Evolutionary conservation across 2,329 filamentous ascomycete genomes (phyloP).

Genomic region (Cordyceps tenuipes): DNA sequence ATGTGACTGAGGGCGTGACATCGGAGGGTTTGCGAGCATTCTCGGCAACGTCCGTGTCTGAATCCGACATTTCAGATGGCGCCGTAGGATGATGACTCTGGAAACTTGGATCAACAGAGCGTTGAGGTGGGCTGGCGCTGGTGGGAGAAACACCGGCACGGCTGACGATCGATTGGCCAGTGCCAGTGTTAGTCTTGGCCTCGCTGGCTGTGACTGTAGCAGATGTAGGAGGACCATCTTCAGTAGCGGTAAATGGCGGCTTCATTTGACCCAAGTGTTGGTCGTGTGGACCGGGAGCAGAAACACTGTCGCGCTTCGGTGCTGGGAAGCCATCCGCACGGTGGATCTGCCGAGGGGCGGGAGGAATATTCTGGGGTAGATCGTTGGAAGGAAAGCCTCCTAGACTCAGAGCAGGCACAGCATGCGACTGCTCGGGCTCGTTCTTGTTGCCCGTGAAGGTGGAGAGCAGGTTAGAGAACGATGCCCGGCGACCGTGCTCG

Average conservation of each 20-base stretch:
- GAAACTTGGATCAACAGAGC: not conserved
- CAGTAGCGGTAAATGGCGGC: not conserved
- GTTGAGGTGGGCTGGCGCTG: not conserved
- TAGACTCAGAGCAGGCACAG: not conserved
- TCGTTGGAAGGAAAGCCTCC: not conserved
- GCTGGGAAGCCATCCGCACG: not conserved
- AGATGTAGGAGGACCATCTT: not conserved
- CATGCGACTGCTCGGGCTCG: not conserved
- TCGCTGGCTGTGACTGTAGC: not conserved
- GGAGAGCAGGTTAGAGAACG: conserved; percentile 5
- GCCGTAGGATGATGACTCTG: not conserved
- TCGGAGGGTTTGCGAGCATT: not conserved
- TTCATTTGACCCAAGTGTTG: not conserved
- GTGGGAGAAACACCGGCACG: not conserved
- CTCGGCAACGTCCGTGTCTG: not conserved
- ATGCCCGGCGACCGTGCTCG: not conserved
- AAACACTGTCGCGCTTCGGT: not conserved
- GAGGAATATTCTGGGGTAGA: not conserved
- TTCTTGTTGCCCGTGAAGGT: not conserved
- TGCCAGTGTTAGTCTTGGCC: not conserved
- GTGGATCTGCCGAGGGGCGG: not conserved
- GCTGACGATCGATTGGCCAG: not conserved
- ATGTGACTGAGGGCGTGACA: not conserved
- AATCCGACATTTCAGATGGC: not conserved
- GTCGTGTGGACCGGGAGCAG: not conserved